Base-by-base conservation (phyloP, 495 filamentous ascomycete species). In the Lophiostoma macrostomum region DNA sequence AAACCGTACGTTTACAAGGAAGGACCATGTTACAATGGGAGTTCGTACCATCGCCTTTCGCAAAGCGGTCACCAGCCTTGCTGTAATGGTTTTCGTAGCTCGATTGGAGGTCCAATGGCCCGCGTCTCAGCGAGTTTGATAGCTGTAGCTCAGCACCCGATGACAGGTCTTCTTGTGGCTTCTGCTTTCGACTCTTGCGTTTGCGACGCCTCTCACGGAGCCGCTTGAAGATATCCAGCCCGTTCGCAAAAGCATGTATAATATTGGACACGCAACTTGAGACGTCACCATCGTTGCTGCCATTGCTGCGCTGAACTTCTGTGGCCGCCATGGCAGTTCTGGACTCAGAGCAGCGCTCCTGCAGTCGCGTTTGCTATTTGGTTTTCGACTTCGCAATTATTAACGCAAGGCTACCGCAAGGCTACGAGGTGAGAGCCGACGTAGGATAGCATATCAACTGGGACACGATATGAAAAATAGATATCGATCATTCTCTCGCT, bases 21-120 rank as follows among this genome's bases (percentile, higher is more conserved):
- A 45, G 22, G 46, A 51, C 22, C 46, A 45, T 28, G 54, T 18
- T 12, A 16, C 27, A 14, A 36, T 14, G 16, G 30, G 22, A 35
- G 43, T 61, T 46, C 40, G n/a, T n/a, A 72, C 69, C 58, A 56
- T 72, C 69, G 12, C 69, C 69, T 24, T 63, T 52, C 13, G 63
- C 64, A 41, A 64, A 72, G 19, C 47, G 35, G 31, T 62, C 45
- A 2, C 68, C 68, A 36, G 49, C 57, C 10, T 28, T 53, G 24
- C 56, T 47, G 16, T 58, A 48, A 28, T 55, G 58, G 28, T 46
- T 34, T 34, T 66, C 57, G 58, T 72, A 72, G 16, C 59, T 52
- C 10, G 50, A 32, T 18, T 58, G 58, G 18, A 72, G 64, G 16
- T 72, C 67, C 25, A 45, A 38, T 12, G 67, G 66, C 1, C 66